A percentile compares a stretch with the other conserved stretches of the same genome.
phyloP scores from a whole-genome alignment of 257 asterid genomes.

The Mitragyna speciosa region DNA sequence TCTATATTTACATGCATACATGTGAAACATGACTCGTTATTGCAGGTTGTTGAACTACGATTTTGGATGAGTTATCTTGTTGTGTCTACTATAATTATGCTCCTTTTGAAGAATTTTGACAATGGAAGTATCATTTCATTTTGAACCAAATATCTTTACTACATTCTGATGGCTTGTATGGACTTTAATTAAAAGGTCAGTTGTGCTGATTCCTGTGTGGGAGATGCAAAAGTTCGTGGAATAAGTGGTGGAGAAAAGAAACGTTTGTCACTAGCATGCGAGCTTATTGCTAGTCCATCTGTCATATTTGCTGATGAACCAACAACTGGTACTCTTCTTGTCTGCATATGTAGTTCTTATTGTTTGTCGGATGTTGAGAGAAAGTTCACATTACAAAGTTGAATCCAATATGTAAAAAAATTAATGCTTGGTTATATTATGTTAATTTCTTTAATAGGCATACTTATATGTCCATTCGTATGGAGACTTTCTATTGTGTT shows the following conservation, averaged over 20 bases:
- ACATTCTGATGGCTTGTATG: conserved; percentile 24
- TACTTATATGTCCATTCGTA: background rate
- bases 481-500: background rate
- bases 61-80: background rate
- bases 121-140: background rate
- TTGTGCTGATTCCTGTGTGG: conserved; percentile 94
- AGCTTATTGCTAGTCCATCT: conserved; percentile 98
- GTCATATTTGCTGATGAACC: conserved; percentile 98
- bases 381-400: background rate
- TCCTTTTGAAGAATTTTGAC: background rate
- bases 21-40: background rate
- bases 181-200: conserved; percentile 52
- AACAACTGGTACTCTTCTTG: conserved; percentile 61
- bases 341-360: conserved; percentile 21
- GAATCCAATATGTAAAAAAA: too few species aligned
- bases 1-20: background rate
- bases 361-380: background rate
- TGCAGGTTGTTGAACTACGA: background rate
- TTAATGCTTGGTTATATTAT: background rate
- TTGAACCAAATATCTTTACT: background rate
- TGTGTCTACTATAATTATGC: background rate
- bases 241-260: conserved; percentile 99
- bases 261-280: conserved; percentile 89
- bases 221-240: conserved; percentile 97
- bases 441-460: background rate